A percentile compares a stretch with the other conserved stretches of the same genome.
These are phyloP conservation scores for Capsella rubella DNA, from an alignment of 441 rosid species.

Conservation along the genomic window DNA sequence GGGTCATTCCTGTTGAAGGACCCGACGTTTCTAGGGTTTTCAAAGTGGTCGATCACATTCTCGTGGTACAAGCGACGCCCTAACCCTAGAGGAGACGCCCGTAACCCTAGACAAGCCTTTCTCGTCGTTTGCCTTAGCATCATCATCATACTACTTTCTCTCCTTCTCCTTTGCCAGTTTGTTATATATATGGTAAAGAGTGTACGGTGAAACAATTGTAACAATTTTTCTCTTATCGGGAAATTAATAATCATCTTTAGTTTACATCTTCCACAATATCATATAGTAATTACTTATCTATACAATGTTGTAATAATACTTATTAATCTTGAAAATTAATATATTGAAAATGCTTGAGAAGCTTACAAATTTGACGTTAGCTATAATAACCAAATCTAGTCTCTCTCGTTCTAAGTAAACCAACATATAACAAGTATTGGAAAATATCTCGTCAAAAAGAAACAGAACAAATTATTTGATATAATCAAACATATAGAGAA, in stretches of 20 bases:
- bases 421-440: not conserved
- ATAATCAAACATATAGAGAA: not conserved
- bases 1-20: slow-evolving; percentile 76
- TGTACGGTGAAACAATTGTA: not conserved
- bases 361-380: not conserved
- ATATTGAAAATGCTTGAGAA: not conserved
- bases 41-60: slow-evolving; percentile 82
- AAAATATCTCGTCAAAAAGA: not conserved
- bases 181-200: not conserved
- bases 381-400: not conserved
- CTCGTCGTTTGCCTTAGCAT: slow-evolving; percentile 49
- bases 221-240: not conserved
- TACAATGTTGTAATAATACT: no score
- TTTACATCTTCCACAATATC: no score
- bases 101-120: slow-evolving; percentile 48
- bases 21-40: slow-evolving; percentile 25
- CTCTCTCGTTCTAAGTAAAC: not conserved
- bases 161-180: not conserved
- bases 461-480: not conserved
- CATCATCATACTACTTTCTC: not conserved
- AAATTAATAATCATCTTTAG: no score
- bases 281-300: no score
- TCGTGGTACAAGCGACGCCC: slow-evolving; percentile 66
- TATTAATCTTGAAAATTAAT: no score
- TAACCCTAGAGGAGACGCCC: slow-evolving; percentile 33